phyloP scores from a whole-genome alignment of 177 flowering plant genomes.

The Vitis hybrid region DNA sequence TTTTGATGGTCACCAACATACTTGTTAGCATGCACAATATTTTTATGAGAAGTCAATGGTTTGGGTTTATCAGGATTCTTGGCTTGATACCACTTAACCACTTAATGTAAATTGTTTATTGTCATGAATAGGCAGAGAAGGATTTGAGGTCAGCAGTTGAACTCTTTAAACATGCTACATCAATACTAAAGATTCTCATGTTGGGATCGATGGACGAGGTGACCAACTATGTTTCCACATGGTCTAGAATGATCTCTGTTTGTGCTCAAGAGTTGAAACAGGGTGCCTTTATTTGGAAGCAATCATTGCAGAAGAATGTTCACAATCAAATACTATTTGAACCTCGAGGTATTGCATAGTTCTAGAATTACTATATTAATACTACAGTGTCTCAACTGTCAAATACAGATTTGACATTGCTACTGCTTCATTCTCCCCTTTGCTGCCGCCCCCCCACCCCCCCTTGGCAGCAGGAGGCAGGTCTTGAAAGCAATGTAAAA shows the following conservation, averaged over 20 bases:
- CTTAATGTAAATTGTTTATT: slow-evolving; percentile 1
- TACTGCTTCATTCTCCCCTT: not conserved
- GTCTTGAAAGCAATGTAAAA: too few species aligned
- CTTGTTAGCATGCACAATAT: too few species aligned
- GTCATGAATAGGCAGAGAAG: slow-evolving; percentile 55
- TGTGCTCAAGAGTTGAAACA: slow-evolving; percentile 72
- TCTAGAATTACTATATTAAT: not conserved
- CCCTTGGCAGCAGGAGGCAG: too few species aligned
- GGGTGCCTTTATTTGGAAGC: slow-evolving; percentile 69
- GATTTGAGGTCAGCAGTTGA: slow-evolving; percentile 50
- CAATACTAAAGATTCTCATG: slow-evolving; percentile 41
- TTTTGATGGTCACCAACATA: too few species aligned
- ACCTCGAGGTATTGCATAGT: slow-evolving; percentile 47
- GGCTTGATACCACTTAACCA: not conserved
- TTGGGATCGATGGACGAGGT: slow-evolving; percentile 56
- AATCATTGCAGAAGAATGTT: slow-evolving; percentile 37
- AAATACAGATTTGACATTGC: too few species aligned
- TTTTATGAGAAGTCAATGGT: not conserved
- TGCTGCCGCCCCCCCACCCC: too few species aligned
- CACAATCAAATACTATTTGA: slow-evolving; percentile 41
- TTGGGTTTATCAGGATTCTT: not conserved
- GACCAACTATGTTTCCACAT: slow-evolving; percentile 44
- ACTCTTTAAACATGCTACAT: slow-evolving; percentile 53
- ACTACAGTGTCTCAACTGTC: too few species aligned
- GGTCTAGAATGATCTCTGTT: slow-evolving; percentile 59